phyloP scores from a whole-genome alignment of 1,284 basidiomycete species.

The Fomitopsis schrenkii region DNA sequence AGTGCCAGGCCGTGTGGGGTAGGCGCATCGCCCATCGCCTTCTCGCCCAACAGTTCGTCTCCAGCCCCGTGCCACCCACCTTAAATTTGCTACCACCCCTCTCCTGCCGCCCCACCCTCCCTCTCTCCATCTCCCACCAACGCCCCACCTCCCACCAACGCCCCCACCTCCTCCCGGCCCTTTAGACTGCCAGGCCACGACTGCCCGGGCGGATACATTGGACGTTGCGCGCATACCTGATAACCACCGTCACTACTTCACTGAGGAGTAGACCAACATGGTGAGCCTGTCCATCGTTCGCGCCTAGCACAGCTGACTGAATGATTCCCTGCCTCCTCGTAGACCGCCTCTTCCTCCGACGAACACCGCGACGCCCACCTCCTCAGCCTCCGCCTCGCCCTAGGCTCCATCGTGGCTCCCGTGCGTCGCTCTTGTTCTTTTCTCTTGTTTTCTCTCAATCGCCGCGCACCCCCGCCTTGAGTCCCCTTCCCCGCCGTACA shows the following conservation, averaged over 20 bases:
- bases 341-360: slow-evolving; percentile 17
- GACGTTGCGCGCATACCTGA: background rate
- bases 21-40: background rate
- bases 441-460: background rate
- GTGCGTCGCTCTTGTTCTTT: slow-evolving; percentile 17
- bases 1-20: background rate
- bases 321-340: background rate
- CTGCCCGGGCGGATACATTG: background rate
- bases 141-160: background rate
- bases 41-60: background rate
- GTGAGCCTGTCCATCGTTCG: background rate
- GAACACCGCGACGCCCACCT: slow-evolving; percentile 20
- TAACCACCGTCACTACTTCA: background rate
- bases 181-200: background rate
- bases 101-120: background rate
- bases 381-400: slow-evolving; percentile 22
- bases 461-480: background rate
- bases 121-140: background rate
- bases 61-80: no score
- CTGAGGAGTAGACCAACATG: background rate
- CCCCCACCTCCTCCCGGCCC: no score
- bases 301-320: background rate
- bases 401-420: slow-evolving; percentile 29
- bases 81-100: background rate
- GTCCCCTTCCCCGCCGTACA: background rate